phyloP scores from a whole-genome alignment of 257 asterid genomes.

The Handroanthus guayacan region DNA sequence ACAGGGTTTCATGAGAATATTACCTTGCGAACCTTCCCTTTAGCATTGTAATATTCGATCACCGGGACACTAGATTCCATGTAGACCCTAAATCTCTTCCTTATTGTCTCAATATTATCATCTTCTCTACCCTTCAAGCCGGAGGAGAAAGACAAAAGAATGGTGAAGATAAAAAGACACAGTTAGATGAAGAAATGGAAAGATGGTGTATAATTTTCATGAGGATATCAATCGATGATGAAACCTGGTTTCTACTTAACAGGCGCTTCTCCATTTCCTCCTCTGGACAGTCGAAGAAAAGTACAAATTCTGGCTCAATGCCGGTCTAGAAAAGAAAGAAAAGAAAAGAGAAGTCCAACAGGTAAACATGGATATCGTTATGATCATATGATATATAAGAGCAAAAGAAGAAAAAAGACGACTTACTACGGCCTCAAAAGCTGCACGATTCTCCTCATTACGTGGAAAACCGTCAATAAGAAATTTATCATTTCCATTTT shows the following conservation, averaged over 20 bases:
- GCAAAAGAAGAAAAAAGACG: neutral
- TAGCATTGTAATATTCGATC: slow-evolving; percentile 64
- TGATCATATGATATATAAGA: slow-evolving; percentile 9
- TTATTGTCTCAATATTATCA: slow-evolving; percentile 63
- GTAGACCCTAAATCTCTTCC: slow-evolving; percentile 63
- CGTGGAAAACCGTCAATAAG: slow-evolving; percentile 99
- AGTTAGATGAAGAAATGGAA: slow-evolving; percentile 19
- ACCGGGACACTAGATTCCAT: slow-evolving; percentile 70
- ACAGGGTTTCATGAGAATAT: neutral
- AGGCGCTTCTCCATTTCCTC: slow-evolving; percentile 75
- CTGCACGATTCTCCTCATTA: slow-evolving; percentile 91
- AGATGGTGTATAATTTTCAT: slow-evolving; percentile 35
- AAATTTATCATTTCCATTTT: slow-evolving; percentile 78
- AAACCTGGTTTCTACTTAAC: slow-evolving; percentile 63
- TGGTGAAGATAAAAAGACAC: slow-evolving; percentile 5
- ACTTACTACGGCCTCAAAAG: slow-evolving; percentile 84
- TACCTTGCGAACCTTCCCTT: slow-evolving; percentile 89
- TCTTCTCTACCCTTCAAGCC: slow-evolving; percentile 64
- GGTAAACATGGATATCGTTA: slow-evolving; percentile 16
- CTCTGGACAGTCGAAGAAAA: slow-evolving; percentile 67
- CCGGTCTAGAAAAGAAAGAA: slow-evolving; percentile 58
- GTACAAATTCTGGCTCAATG: slow-evolving; percentile 77
- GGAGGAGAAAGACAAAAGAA: slow-evolving; percentile 16
- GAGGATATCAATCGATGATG: slow-evolving; percentile 31
- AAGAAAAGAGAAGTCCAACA: neutral